These are phyloP conservation scores for Coemansia sp. DNA, from an alignment of 192 early-diverging fungal species.

Conservation along the genomic window DNA sequence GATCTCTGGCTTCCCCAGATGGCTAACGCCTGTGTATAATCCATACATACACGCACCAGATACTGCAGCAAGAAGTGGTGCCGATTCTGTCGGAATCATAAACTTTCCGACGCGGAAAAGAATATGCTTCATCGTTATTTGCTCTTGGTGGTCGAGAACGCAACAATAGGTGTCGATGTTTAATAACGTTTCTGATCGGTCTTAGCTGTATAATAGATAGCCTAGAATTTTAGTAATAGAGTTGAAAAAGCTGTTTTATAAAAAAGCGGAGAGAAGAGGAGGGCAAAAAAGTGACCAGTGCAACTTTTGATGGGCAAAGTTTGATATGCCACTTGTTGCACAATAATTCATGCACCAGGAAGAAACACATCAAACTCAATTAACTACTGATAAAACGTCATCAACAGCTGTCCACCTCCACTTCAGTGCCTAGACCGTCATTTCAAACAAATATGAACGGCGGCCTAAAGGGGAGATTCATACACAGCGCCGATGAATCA, in stretches of 20 bases:
- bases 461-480: neutral
- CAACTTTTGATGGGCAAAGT: too few relatives aligned
- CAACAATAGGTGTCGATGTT: neutral
- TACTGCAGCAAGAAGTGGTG: conserved; percentile 10
- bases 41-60: conserved; percentile 15
- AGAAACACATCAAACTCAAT: too few relatives aligned
- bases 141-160: neutral
- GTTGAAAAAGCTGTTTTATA: neutral
- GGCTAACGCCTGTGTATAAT: conserved; percentile 21
- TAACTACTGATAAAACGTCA: neutral
- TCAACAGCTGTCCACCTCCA: neutral
- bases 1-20: conserved; percentile 13
- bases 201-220: neutral
- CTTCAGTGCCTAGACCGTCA: neutral
- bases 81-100: conserved; percentile 15
- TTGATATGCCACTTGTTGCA: neutral
- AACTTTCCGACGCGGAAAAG: conserved; percentile 29
- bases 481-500: neutral
- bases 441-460: neutral
- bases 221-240: neutral
- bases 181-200: neutral
- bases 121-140: conserved; percentile 7
- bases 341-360: neutral
- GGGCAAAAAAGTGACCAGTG: neutral
- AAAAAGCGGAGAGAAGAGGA: neutral